Base-by-base conservation (phyloP, 805 yeast genomes). In the Metschnikowia rubicola region DNA sequence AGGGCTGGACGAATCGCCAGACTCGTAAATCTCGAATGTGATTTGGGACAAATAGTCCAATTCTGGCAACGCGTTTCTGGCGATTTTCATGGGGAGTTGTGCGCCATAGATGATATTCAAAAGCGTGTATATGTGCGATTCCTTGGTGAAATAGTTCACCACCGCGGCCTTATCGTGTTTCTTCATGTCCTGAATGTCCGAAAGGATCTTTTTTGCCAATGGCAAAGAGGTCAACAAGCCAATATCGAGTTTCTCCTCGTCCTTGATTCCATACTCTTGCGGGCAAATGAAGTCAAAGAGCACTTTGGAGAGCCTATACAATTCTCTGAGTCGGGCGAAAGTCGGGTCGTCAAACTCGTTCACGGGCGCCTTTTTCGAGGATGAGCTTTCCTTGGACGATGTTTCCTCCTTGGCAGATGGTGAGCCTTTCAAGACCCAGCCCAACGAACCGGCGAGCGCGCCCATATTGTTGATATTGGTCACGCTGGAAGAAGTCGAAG, bases 241-340 rank as follows among this genome's bases (percentile, higher is more conserved):
- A 69, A 94, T 94, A 63, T 94, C 99, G 50, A 94, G 77, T 63
- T 94, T 94, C 66, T 94, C 99, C 59, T 86, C 84, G 61, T 90
- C 96, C 54, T 91, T 89, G 57, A 94, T 94, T 53, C 99, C 99
- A 63, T 94, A 94, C 63, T 94, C 99, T 66, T 94, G 98, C 9
- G 99, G 99, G 67, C 98, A 94, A 41, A 94, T 90, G 62, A 92
- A 94, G 67, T 94, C 99, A 70, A 94, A 94, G 52, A 94, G 70
- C 7, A 94, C 96, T 65, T 94, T 95, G 0, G 97, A 88, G 46
- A 94, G 74, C 53, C 92, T 76, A 64, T 91, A 94, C 43, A 94
- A 76, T 63, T 94, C 99, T 55, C 98, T 76, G 48, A 94, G 74
- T 52, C 88, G 78, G 30, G 86, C 85, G 64, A 79, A 91, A 44